Percentiles rank a stretch among this genome's conserved stretches.
Evolutionary conservation across 805 yeast genomes (phyloP).

Genomic region (Pichia scutulata): DNA sequence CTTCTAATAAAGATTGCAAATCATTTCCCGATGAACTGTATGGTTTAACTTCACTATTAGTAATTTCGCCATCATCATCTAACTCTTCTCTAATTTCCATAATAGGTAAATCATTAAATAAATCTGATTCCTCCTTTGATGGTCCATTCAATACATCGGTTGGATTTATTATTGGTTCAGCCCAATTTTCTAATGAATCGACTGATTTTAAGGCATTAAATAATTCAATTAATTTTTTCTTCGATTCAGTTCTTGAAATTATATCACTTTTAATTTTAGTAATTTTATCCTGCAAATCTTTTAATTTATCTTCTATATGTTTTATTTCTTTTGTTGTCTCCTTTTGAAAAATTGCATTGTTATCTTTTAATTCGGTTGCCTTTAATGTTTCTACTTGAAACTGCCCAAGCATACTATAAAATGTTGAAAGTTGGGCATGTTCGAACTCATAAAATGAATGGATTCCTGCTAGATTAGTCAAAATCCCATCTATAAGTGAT

Average conservation of each 20-base stretch:
- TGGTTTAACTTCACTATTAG: conserved; percentile 38
- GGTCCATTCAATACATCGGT: not conserved
- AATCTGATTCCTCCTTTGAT: conserved; percentile 30
- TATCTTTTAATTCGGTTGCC: conserved; percentile 11
- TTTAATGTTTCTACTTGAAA: conserved; percentile 14
- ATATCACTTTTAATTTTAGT: conserved; percentile 29
- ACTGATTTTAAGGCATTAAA: conserved; percentile 21
- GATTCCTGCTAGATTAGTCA: conserved; percentile 19
- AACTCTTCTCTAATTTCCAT: conserved; percentile 81
- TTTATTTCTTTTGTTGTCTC: conserved; percentile 18
- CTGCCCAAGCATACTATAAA: conserved; percentile 9
- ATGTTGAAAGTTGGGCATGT: conserved; percentile 14
- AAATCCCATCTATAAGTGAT: conserved; percentile 19
- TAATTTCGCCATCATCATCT: conserved; percentile 75
- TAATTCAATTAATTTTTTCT: conserved; percentile 21
- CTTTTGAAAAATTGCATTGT: conserved; percentile 15
- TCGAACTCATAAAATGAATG: conserved; percentile 25
- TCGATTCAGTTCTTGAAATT: conserved; percentile 26
- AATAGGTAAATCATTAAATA: conserved; percentile 38
- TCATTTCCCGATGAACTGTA: conserved; percentile 9
- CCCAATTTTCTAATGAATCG: conserved; percentile 20
- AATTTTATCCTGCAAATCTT: conserved; percentile 9
- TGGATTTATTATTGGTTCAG: not conserved
- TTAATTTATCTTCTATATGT: conserved; percentile 10
- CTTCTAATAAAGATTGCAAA: not conserved